phyloP scores from a whole-genome alignment of 192 early-diverging fungal species.

The Podila clonocystis region DNA sequence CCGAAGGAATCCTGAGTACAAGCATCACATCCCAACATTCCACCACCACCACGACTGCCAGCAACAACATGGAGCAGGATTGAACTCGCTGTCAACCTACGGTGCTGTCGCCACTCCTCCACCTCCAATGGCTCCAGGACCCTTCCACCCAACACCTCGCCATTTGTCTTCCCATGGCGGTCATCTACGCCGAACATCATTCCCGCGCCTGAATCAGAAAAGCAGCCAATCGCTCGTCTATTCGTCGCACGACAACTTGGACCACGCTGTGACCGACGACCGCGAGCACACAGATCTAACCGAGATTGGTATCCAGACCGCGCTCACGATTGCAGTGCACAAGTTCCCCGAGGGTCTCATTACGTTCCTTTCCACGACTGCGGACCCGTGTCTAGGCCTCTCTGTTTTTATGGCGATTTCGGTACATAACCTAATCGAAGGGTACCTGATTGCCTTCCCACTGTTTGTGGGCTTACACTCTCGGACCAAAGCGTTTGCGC shows the following conservation, averaged over 20 bases:
- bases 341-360: slow-evolving; percentile 71
- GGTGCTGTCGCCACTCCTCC: not conserved
- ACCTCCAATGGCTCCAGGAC: slow-evolving; percentile 7
- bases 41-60: slow-evolving; percentile 1
- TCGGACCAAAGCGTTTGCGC: slow-evolving; percentile 54
- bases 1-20: not conserved
- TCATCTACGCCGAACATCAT: slow-evolving; percentile 37
- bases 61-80: not conserved
- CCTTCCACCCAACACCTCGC: not conserved
- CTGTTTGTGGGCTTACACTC: slow-evolving; percentile 60
- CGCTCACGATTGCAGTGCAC: slow-evolving; percentile 61
- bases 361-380: slow-evolving; percentile 60
- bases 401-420: slow-evolving; percentile 62
- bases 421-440: slow-evolving; percentile 68
- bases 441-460: slow-evolving; percentile 64
- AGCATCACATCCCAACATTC: not conserved
- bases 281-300: slow-evolving; percentile 46
- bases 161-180: not conserved
- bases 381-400: slow-evolving; percentile 57
- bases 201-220: slow-evolving; percentile 27
- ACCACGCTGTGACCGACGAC: slow-evolving; percentile 42
- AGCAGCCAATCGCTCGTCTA: not conserved
- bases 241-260: slow-evolving; percentile 38
- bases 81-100: not conserved
- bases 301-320: slow-evolving; percentile 64